Evolutionary conservation across 352 stramenopile species (phyloP), one percentile per base, ranked within the genome.

Genomic region (Globisporangium nagaii): DNA sequence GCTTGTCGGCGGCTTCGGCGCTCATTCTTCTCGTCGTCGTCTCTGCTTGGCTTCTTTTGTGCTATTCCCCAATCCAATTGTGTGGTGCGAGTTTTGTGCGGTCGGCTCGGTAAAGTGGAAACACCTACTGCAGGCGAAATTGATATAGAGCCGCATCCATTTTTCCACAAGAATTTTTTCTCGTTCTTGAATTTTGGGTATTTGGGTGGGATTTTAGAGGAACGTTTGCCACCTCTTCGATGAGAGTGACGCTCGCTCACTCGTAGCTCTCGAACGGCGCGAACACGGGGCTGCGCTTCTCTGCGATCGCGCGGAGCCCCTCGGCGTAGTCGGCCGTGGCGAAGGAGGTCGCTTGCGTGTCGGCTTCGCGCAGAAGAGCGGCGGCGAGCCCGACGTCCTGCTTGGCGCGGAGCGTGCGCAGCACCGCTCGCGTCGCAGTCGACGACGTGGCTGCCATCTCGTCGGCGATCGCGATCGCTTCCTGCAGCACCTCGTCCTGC

Each of bases 261-360:
- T 77, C 66, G 58, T 74, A 82, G 20, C 64, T 46, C 53, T 86
- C 71, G n/a, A 56, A 55, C 4, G 54, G 34, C 20, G 69, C 64
- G 66, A 95, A 97, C 5, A 54, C 30, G 0, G 86, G 82, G 17
- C 58, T 47, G 46, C 81, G 70, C 52, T 89, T 90, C 52, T 87
- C 66, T 0, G 59, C 63, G 27, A 93, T 74, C n/a, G 84, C 86
- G 20, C 82, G 60, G 20, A 97, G 64, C 19, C 86, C 88, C 60
- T 91, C 84, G 9, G 62, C 66, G 76, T 89, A 93, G 71, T 97
- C 87, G 0, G 51, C 36, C 0, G 75, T 79, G 28, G 73, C 73
- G 62, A 95, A 97, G 45, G 82, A 94, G 37, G 89, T 73, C 25
- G 81, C 76, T 56, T 96, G 86, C 4, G 73, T 68, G 63, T 94